Conservation (phyloP, 1,284 basidiomycete species). For the Moesziomyces globuligerus region DNA sequence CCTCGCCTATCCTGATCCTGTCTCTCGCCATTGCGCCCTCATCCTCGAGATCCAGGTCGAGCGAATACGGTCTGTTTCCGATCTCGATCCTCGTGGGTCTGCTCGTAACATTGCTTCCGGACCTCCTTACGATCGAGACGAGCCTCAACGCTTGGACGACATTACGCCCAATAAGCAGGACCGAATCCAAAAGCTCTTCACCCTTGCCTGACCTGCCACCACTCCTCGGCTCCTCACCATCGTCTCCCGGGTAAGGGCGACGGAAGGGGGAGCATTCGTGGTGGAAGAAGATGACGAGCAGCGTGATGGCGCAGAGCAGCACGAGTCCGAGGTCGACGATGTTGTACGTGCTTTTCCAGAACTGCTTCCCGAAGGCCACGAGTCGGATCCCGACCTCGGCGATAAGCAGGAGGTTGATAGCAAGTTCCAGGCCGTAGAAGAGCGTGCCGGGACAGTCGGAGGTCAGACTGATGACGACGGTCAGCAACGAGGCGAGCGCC, state of each 20-base stretch:
- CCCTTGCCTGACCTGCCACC: slow-evolving; percentile 47
- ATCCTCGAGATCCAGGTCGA: slow-evolving; percentile 65
- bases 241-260: slow-evolving; percentile 25
- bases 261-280: slow-evolving; percentile 65
- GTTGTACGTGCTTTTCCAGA: slow-evolving; percentile 66
- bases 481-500: slow-evolving; percentile 61
- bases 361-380: slow-evolving; percentile 64
- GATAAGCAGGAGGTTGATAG: slow-evolving; percentile 63
- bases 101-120: slow-evolving; percentile 53
- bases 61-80: slow-evolving; percentile 53
- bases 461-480: slow-evolving; percentile 58
- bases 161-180: slow-evolving; percentile 64
- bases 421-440: slow-evolving; percentile 63
- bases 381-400: slow-evolving; percentile 62
- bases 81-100: slow-evolving; percentile 60
- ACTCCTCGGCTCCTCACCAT: neutral
- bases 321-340: slow-evolving; percentile 63
- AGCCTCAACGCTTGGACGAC: slow-evolving; percentile 62
- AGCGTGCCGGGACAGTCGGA: slow-evolving; percentile 60
- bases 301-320: slow-evolving; percentile 60
- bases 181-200: slow-evolving; percentile 63
- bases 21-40: slow-evolving; percentile 62
- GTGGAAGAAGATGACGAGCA: slow-evolving; percentile 62
- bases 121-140: slow-evolving; percentile 60
- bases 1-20: slow-evolving; percentile 62